Evolutionary conservation across 1,139 yeast species (phyloP), one percentile per base, ranked within the genome.

Genomic region (Blastobotrys capitulatus): DNA sequence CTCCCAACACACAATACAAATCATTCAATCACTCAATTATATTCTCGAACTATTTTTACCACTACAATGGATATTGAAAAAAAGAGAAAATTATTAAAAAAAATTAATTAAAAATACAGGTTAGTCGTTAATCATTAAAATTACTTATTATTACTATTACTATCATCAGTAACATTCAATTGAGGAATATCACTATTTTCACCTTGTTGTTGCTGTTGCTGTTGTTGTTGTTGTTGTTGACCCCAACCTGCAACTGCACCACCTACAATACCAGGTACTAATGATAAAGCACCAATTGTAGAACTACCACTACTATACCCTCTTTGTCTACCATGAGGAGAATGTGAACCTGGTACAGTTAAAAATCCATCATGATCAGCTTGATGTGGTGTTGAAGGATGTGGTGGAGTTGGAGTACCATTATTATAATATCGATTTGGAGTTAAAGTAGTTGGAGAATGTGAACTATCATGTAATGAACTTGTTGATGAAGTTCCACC

Each of bases 221-320:
- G 25, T 20, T 13, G 25, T 5, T 22, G 25, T 4, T 35, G 36
- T 2, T 39, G 46, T 19, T 19, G 38, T 6, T 49, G 52, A 31
- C 43, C 42, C 52, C 52, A 49, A 3, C 78, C 80, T 15, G 79
- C 80, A 38, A 76, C 73, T 4, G 80, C 80, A 32, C 80, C 80
- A 18, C 79, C 78, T 12, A 76, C 78, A 47, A 75, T 68, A 6
- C 77, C 72, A 0, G 80, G 80, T 2, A 76, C 78, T 74, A 76
- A 72, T 1, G 76, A 68, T 52, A 76, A 61, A 0, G 79, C 79
- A n/a, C 75, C 73, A 35, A 74, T 60, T 15, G 59, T 56, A 16
- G 59, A 55, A 51, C 60, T 57, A 12, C 60, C 59, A 27, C 59
- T 51, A 18, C 55, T 49, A 29, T 56, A 53, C 5, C 60, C 57